Percentiles rank a stretch among this genome's conserved stretches.
These are phyloP conservation scores for Fraxinus sp. DNA, from an alignment of 305 asterid genomes.

Conservation along the genomic window DNA sequence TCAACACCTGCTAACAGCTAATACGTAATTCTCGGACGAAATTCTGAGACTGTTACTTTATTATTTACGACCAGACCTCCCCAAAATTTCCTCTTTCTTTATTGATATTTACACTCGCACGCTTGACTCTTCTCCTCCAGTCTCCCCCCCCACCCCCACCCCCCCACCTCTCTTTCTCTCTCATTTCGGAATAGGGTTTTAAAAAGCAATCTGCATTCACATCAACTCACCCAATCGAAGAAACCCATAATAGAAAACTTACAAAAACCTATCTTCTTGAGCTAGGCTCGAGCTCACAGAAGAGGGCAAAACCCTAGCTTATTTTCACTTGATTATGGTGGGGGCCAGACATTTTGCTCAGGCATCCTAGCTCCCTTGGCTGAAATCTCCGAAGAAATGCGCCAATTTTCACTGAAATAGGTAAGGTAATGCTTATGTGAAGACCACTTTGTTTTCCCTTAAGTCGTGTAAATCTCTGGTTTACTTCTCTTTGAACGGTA, in stretches of 20 bases:
- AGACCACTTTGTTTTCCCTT: constrained; percentile 7
- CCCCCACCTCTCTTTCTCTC: constrained; percentile 2
- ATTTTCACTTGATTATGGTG: constrained; percentile 34
- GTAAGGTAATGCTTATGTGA: constrained; percentile 29
- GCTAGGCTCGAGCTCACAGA: constrained; percentile 34
- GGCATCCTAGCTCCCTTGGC: constrained; percentile 30
- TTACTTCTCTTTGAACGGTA: constrained; percentile 10
- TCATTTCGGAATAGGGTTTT: constrained; percentile 29
- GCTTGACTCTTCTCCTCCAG: constrained; percentile 45
- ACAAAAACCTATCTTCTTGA: not conserved
- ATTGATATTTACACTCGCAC: constrained; percentile 40
- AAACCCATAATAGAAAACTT: not conserved
- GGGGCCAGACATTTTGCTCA: constrained; percentile 35
- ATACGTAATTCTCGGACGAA: constrained; percentile 29
- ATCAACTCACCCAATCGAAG: constrained; percentile 19
- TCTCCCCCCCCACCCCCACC: not conserved
- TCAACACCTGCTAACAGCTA: not conserved
- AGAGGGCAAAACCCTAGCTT: constrained; percentile 50
- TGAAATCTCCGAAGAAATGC: constrained; percentile 43
- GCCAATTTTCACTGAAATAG: constrained; percentile 41
- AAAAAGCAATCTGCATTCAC: constrained; percentile 25
- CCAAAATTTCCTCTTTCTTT: not conserved
- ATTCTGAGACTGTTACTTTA: constrained; percentile 49
- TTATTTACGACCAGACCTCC: constrained; percentile 35
- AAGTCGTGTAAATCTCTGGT: constrained; percentile 3